Evolutionary conservation across 768 basidiomycete species (phyloP).

Genomic region (Filobasidium wieringae): DNA sequence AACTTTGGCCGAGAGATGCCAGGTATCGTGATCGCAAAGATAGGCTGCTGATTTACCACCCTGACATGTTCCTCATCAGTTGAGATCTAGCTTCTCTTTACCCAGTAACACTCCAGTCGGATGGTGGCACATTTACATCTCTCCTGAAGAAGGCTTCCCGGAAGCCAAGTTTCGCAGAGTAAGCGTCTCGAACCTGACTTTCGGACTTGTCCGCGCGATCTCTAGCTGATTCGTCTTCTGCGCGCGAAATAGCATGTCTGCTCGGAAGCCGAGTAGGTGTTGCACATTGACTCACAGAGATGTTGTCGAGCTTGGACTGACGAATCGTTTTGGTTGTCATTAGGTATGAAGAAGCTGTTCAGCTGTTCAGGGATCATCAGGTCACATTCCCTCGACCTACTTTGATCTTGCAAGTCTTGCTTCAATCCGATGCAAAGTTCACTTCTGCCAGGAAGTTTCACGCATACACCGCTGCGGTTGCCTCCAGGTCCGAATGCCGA

Average conservation of each 20-base stretch:
- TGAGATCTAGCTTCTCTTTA: constrained; percentile 30
- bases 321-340: neutral
- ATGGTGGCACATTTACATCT: constrained; percentile 31
- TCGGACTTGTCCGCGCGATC: neutral
- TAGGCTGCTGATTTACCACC: neutral
- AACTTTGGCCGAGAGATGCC: neutral
- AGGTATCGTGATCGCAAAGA: neutral
- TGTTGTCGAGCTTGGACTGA: neutral
- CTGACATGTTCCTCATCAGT: constrained; percentile 14
- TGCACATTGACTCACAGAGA: neutral
- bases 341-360: constrained; percentile 30
- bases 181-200: neutral
- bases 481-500: neutral
- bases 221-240: neutral
- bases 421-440: constrained; percentile 31
- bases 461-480: constrained; percentile 19
- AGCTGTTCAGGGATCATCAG: constrained; percentile 22
- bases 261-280: constrained; percentile 29
- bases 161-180: constrained; percentile 8
- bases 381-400: constrained; percentile 24
- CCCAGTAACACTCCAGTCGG: constrained; percentile 29
- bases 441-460: constrained; percentile 29
- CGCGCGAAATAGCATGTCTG: constrained; percentile 13
- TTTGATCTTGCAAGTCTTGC: constrained; percentile 32
- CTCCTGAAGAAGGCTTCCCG: constrained; percentile 4